Evolutionary conservation across 495 filamentous ascomycete species (phyloP), one percentile per base, ranked within the genome.

Genomic region (Aspergillus nanangensis): DNA sequence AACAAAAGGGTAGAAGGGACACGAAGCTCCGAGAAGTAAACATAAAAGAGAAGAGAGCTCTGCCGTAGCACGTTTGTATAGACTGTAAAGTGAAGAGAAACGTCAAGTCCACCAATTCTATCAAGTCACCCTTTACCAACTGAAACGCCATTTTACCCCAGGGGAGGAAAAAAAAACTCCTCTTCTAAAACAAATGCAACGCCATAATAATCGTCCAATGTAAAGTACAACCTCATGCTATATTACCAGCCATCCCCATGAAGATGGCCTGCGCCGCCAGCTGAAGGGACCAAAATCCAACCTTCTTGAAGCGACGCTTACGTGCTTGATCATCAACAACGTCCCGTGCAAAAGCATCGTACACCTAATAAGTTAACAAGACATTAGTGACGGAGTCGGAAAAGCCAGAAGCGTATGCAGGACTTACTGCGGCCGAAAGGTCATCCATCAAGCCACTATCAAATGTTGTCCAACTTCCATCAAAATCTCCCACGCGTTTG

Each of bases 401-500:
- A 17, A 10, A n/a, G 14, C 36, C 0, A 14, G 44, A 39, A 39
- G 3, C 34, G 5, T 18, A 42, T 8, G 33, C 33, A 1, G 18
- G 47, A 58, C 71, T 55, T 67, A 85, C 82, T 63, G 95, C 93
- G 39, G 86, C 88, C 3, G 87, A 90, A n/a, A 92, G 72, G 61
- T 97, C 94, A 50, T 96, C 88, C 90, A 98, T 88, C 36, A 98
- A 71, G 7, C 90, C 89, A 59, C 87, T 91, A 58, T 98, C 93
- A 65, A 83, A 96, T 36, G 95, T 81, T 13, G 88, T 95, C 93
- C 93, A 98, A 51, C 85, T 86, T 14, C 93, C 93, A 62, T 98
- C 90, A 56, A 97, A 98, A 63, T 98, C 93, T 44, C 76, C 73
- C 8, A 79, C 76, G 2, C 78, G 79, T 68, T 98, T 98, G 49